Percentiles rank a stretch among this genome's conserved stretches.
These are phyloP conservation scores for Fusarium dlaminii DNA, from an alignment of 2,329 filamentous ascomycete species.

Conservation along the genomic window DNA sequence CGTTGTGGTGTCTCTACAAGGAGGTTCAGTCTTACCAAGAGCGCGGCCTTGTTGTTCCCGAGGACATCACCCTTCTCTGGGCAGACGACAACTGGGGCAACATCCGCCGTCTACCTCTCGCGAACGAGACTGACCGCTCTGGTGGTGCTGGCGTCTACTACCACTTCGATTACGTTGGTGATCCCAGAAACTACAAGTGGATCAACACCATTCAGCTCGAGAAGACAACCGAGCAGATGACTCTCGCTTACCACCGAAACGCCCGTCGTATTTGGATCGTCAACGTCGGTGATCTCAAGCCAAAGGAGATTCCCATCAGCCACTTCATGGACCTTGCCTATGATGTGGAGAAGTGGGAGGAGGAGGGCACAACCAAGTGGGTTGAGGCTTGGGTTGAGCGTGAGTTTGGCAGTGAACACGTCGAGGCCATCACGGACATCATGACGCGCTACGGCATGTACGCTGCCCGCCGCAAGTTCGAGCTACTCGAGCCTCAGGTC, in stretches of 20 bases:
- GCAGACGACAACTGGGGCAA: conserved; percentile 72
- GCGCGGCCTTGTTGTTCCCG: conserved; percentile 64
- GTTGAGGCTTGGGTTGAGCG: conserved; percentile 58
- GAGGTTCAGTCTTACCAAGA: conserved; percentile 73
- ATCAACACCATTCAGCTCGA: conserved; percentile 57
- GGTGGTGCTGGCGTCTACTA: conserved; percentile 69
- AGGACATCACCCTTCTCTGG: conserved; percentile 70
- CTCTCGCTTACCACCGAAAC: conserved; percentile 57
- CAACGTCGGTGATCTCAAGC: conserved; percentile 71
- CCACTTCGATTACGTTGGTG: conserved; percentile 71
- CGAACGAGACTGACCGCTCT: conserved; percentile 60
- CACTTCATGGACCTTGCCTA: conserved; percentile 68
- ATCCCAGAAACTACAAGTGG: conserved; percentile 69
- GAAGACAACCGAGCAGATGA: conserved; percentile 52
- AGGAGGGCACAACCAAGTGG: conserved; percentile 50
- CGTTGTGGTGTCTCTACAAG: conserved; percentile 73
- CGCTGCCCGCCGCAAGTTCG: conserved; percentile 65
- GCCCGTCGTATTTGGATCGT: conserved; percentile 69
- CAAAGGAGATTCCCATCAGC: conserved; percentile 63
- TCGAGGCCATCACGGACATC: conserved; percentile 55
- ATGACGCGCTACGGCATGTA: conserved; percentile 63
- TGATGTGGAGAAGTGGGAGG: conserved; percentile 54
- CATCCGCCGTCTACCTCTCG: conserved; percentile 65
- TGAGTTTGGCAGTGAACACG: conserved; percentile 59
- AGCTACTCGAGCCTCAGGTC: conserved; percentile 64